A percentile compares a stretch with the other conserved stretches of the same genome.
These are phyloP conservation scores for Colletotrichum ledebouriae DNA, from an alignment of 2,329 filamentous ascomycete genomes.

Conservation along the genomic window DNA sequence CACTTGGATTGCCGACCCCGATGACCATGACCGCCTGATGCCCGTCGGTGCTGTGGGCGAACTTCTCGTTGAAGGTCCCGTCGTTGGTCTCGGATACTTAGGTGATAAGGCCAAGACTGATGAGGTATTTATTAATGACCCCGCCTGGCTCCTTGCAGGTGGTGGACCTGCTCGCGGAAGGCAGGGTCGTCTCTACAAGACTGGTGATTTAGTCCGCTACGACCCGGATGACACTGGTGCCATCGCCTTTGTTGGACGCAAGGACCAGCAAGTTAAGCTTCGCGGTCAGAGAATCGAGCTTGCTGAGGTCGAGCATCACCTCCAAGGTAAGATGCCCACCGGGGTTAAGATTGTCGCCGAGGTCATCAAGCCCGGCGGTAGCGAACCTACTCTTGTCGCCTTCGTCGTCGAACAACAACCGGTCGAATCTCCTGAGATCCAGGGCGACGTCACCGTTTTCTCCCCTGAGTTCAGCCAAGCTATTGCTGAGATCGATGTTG, in stretches of 20 bases:
- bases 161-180: constrained; percentile 56
- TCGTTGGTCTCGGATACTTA: constrained; percentile 74
- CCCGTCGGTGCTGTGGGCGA: constrained; percentile 65
- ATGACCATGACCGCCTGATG: constrained; percentile 60
- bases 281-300: constrained; percentile 75
- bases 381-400: constrained; percentile 60
- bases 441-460: constrained; percentile 47
- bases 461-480: constrained; percentile 51
- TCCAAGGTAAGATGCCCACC: constrained; percentile 58
- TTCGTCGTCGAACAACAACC: constrained; percentile 56
- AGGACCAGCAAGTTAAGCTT: constrained; percentile 78
- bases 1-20: constrained; percentile 66
- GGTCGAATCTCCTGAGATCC: constrained; percentile 40
- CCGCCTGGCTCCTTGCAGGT: constrained; percentile 63
- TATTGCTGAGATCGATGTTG: constrained; percentile 49
- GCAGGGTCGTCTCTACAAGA: constrained; percentile 66
- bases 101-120: constrained; percentile 70
- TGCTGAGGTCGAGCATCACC: constrained; percentile 65
- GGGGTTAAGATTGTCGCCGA: constrained; percentile 62
- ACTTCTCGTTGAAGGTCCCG: constrained; percentile 68
- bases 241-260: constrained; percentile 71
- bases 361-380: constrained; percentile 60
- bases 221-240: constrained; percentile 65
- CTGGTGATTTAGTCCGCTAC: constrained; percentile 70
- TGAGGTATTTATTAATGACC: constrained; percentile 69